Evolutionary conservation across 345 rosid species (phyloP).

Genomic region (Citropsis articulata): DNA sequence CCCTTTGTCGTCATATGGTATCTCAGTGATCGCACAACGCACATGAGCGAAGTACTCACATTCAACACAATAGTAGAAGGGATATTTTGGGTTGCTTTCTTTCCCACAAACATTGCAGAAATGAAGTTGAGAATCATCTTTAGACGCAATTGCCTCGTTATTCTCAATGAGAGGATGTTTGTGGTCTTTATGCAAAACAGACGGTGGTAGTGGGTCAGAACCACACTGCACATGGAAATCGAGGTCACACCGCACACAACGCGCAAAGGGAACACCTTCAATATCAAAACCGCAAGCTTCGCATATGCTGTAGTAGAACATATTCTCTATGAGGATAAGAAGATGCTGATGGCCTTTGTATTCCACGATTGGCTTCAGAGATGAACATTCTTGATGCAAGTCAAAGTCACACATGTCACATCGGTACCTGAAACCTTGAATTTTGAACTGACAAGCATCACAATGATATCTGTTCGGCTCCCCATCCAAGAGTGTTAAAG

Average conservation of each 20-base stretch:
- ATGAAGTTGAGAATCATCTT: too few relatives aligned
- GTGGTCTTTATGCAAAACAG: not conserved
- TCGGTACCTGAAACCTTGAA: not conserved
- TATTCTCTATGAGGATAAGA: not conserved
- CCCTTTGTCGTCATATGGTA: not conserved
- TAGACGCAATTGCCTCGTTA: too few relatives aligned
- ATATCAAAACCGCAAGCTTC: not conserved
- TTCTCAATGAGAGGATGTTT: not conserved
- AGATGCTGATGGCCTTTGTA: not conserved
- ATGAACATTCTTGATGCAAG: not conserved
- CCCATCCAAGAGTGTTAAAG: too few relatives aligned
- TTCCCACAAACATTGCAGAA: not conserved
- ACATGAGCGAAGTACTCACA: not conserved
- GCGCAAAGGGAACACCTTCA: accelerated
- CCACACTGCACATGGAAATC: not conserved
- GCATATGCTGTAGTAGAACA: accelerated
- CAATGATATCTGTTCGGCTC: not conserved
- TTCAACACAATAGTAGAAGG: not conserved
- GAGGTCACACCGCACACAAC: not conserved
- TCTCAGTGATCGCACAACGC: not conserved
- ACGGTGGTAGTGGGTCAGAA: not conserved
- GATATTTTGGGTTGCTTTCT: accelerated
- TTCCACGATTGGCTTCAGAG: not conserved
- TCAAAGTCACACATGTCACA: not conserved
- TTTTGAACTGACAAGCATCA: not conserved